Evolutionary conservation across 768 basidiomycete genomes (phyloP), one percentile per base, ranked within the genome.

Genomic region (Scleroderma bovista): DNA sequence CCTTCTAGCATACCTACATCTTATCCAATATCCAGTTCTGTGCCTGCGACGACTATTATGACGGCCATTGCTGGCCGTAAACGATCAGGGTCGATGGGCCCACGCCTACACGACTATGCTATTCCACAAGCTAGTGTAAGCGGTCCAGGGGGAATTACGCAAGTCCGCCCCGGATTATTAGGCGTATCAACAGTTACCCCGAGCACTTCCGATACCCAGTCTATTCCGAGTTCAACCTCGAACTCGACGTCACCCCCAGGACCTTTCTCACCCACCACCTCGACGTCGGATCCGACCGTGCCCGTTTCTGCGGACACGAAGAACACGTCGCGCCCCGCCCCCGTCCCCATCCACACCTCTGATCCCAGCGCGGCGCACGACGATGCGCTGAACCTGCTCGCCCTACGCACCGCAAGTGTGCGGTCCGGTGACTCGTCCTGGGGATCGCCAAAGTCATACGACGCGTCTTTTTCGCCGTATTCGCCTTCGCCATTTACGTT

Each of bases 31-130:
- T 80, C 80, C 5, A 78, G 75, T 54, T 83, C 81, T 3, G 80
- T 82, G 3, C 81, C 81, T 2, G 69, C 70, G 1, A 38, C 55
- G 19, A 56, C 65, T 42, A n/a, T n/a, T n/a, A 47, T 58, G 46
- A 55, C 64, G 17, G 51, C 56, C 19, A 59, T 60, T 17, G 58
- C 59, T 47, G 51, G 56, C 32, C 44, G 12, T 32, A 32, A 33
- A 32, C 47, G 54, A 17, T 41, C 56, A 53, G 64, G 66, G 9
- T 72, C 72, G 16, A 56, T 68, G 11, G 81, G 83, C 1, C 84
- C 86, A 3, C 76, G 80, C 39, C 66, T 88, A 59, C 84, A 86
- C 54, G 80, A 86, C 62, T 87, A 84, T 59, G 60, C 80, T 36
- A 65, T 85, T 46, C 73, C 78, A 31, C 55, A 63, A 44, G n/a